Conservation (phyloP, 192 early-diverging fungal species). For the Linnemannia elongata region DNA sequence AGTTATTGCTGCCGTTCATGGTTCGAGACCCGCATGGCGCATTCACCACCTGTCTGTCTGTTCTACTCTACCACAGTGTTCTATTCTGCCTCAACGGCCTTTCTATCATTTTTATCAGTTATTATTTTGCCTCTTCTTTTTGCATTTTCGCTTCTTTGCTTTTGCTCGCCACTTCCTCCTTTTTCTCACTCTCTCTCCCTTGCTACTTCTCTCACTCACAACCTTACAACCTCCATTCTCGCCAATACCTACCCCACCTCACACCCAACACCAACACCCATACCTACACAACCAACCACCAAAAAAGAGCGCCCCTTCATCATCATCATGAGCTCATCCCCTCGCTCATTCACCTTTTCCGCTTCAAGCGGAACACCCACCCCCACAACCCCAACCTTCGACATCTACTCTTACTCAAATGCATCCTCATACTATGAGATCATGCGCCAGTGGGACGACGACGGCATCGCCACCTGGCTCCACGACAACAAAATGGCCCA, state of each 20-base stretch:
- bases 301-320: not conserved
- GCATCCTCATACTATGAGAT: constrained; percentile 45
- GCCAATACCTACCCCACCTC: not conserved
- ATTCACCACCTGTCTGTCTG: not conserved
- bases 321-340: constrained; percentile 49
- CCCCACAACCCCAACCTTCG: constrained; percentile 52
- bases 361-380: constrained; percentile 57
- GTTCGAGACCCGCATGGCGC: constrained; percentile 2
- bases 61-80: not conserved
- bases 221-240: not conserved
- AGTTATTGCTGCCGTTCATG: not conserved
- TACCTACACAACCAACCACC: not conserved
- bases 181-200: not conserved
- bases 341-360: constrained; percentile 56
- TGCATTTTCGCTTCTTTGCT: not conserved
- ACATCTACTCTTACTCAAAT: constrained; percentile 44
- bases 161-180: not conserved
- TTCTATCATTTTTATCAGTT: no score
- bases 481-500: constrained; percentile 55
- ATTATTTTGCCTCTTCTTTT: not conserved
- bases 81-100: no score
- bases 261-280: not conserved
- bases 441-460: constrained; percentile 53
- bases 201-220: not conserved
- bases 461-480: constrained; percentile 37